Conservation (phyloP, 2,329 filamentous ascomycete species). For the Uncinocarpus reesii region DNA sequence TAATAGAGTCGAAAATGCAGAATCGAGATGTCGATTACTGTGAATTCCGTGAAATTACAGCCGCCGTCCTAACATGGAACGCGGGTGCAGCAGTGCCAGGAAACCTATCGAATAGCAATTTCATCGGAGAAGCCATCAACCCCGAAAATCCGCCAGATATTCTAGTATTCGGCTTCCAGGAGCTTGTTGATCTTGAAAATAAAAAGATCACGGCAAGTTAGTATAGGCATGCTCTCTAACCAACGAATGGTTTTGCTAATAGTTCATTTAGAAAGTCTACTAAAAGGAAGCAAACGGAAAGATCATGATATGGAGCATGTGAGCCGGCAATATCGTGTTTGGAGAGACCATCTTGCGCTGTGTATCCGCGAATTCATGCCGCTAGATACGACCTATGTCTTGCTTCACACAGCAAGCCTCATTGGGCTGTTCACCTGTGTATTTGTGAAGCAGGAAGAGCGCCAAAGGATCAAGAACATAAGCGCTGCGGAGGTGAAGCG, state of each 20-base stretch:
- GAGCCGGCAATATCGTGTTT: conserved; percentile 94
- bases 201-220: conserved; percentile 90
- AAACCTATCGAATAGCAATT: conserved; percentile 64
- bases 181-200: conserved; percentile 94
- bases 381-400: conserved; percentile 63
- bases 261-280: conserved; percentile 55
- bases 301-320: conserved; percentile 73
- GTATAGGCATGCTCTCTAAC: no score
- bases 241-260: conserved; percentile 25
- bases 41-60: conserved; percentile 68
- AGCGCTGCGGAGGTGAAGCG: conserved; percentile 80
- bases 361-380: conserved; percentile 77
- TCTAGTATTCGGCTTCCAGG: conserved; percentile 91
- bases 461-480: conserved; percentile 65
- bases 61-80: conserved; percentile 88
- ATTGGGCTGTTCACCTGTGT: conserved; percentile 94
- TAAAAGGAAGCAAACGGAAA: conserved; percentile 65
- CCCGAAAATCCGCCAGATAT: conserved; percentile 76
- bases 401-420: conserved; percentile 79
- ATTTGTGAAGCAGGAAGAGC: conserved; percentile 75
- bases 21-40: conserved; percentile 72
- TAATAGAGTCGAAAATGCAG: conserved; percentile 69
- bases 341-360: conserved; percentile 79
- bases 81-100: conserved; percentile 90
- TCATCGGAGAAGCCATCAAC: conserved; percentile 70